Evolutionary conservation across 371 early-diverging fungal species (phyloP), one percentile per base, ranked within the genome.

Genomic region (Apophysomyces trapeziformis): DNA sequence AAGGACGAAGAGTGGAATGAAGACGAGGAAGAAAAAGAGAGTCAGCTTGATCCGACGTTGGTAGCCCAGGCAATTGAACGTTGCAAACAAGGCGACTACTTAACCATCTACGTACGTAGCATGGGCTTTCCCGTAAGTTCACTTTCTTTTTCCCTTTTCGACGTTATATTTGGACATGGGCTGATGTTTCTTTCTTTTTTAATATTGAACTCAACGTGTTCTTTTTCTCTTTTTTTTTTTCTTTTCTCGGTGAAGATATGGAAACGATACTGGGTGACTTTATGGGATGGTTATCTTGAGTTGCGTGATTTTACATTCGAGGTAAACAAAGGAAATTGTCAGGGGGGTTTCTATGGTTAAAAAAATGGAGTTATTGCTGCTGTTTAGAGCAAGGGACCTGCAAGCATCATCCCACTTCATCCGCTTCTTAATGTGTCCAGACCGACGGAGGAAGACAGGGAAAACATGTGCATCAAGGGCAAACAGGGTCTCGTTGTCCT

Each of bases 31-130:
- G 57, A 35, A 26, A 41, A 41, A 5, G 57, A 16, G 39, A 21
- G 50, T 16, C 43, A 57, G 12, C 44, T 50, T 35, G 59, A 63
- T 58, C 45, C 45, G 3, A 57, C 37, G 9, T 43, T 57, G 4
- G 46, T 71, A 5, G 11, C 47, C 1, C 26, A 57, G 21, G 60
- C 71, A 4, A 57, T 59, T 21, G 38, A 56, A 11, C 64, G 64
- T 44, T 78, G 74, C 38, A 35, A 46, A 61, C 46, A 60, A 5
- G 76, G 78, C 1, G 78, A 75, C 26, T 73, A 75, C 57, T 44
- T 75, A 21, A 78, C 75, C 13, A 67, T 78, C 47, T 78, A 78
- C 61, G 71, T 78, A 13, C 70, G 69, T 39, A 63, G 71, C 18
- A 61, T 60, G 7, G 38, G 54, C 5, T 70, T 68, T 61, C 76